Base-by-base conservation (phyloP, 1,284 basidiomycete genomes). In the Earliella scabrosa region DNA sequence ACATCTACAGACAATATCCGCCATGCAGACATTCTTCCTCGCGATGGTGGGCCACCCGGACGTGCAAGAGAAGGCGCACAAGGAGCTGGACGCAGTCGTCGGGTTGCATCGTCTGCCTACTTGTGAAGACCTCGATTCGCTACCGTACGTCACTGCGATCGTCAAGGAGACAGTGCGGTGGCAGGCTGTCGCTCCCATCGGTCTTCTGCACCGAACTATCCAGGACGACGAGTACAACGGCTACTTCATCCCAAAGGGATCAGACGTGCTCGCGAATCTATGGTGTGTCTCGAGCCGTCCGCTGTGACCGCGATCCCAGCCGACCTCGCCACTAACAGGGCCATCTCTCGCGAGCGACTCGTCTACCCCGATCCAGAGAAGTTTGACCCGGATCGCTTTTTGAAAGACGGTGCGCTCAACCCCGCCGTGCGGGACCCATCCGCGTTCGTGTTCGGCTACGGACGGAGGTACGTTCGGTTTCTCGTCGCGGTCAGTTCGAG, bases 101-200 rank as follows among this genome's bases (percentile, higher is more conserved):
- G 68, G 69, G 10, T 23, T 27, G 5, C 56, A 65, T 10, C 55
- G 69, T 21, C 50, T 73, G 7, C 73, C 74, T 0, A 59, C 56
- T 6, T 66, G 71, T 29, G 54, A 46, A 4, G 73, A 75, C 50
- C 35, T 63, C 13, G 46, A 54, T 8, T 44, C 49, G 8, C 50
- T 74, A n/a, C 67, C 70, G 1, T 73, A 71, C 52, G 56, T 73
- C n/a, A 49, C 61, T n/a, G 69, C 66, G 2, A 41, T 70, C 10
- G 58, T 71, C 13, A 65, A 70, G 45, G 74, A 75, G 54, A 54
- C 65, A 5, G 35, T 73, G 27, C 58, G 71, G 21, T 74, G 72
- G 72, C 26, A 41, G 21, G 43, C 54, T 13, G 45, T 56, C 3
- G 27, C 41, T 0, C 58, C 49, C 11, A 20, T 55, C 10, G 61